These are phyloP conservation scores for Umbelopsis sp. DNA, from an alignment of 192 early-diverging fungal genomes.

Conservation along the genomic window DNA sequence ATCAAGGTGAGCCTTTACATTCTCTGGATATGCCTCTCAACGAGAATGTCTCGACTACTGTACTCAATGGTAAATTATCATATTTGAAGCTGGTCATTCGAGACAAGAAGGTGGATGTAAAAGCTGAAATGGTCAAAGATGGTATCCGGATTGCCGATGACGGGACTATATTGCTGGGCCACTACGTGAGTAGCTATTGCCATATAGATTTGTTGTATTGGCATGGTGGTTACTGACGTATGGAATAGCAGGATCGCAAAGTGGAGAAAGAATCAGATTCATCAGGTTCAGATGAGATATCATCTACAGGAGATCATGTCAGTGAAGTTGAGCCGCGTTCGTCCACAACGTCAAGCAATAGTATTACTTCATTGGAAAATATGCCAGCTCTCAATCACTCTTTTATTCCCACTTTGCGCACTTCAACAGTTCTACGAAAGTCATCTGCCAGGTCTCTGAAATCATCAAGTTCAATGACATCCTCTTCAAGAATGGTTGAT, in stretches of 20 bases:
- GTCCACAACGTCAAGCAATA: neutral
- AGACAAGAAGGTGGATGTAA: neutral
- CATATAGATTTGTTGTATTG: neutral
- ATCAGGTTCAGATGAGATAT: neutral
- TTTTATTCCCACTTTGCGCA: neutral
- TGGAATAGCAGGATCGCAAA: neutral
- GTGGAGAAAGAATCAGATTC: constrained; percentile 1
- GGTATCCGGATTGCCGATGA: constrained; percentile 22
- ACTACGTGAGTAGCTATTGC: neutral
- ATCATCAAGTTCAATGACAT: neutral
- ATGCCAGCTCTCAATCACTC: neutral
- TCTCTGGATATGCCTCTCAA: neutral
- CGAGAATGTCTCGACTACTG: neutral
- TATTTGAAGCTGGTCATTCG: neutral
- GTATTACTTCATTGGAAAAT: neutral
- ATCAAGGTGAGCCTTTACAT: constrained; percentile 52
- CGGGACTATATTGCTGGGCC: constrained; percentile 12
- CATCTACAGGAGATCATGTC: neutral
- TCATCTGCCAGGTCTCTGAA: neutral
- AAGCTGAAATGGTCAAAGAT: neutral
- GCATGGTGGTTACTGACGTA: neutral
- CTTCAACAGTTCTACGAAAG: neutral
- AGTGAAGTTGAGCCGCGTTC: neutral
- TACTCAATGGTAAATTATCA: neutral
- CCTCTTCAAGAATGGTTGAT: neutral